phyloP scores from a whole-genome alignment of 768 basidiomycete genomes.

The Xerocomus potaroensis region DNA sequence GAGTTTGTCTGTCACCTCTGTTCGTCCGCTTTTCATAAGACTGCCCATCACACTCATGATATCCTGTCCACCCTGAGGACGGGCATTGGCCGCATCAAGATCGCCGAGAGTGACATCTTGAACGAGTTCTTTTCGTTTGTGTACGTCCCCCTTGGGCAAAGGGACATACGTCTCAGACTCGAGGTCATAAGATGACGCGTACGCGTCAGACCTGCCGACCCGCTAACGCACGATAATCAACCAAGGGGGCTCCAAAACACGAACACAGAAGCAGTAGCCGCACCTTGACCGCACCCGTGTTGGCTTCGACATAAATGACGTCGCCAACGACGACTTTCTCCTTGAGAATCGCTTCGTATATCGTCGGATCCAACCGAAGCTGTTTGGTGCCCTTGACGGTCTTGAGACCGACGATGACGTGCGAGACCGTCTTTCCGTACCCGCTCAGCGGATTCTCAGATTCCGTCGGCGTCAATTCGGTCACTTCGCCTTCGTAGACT shows the following conservation, averaged over 20 bases:
- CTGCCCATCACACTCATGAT: conserved; percentile 98
- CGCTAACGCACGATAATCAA: conserved; percentile 48
- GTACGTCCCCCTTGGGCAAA: conserved; percentile 93
- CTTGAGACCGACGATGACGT: conserved; percentile 94
- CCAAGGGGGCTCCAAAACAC: neutral
- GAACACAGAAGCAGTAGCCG: conserved; percentile 15
- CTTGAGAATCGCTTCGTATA: conserved; percentile 96
- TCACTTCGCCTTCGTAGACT: conserved; percentile 98
- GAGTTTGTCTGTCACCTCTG: conserved; percentile 96
- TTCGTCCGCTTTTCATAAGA: conserved; percentile 87
- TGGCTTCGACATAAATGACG: conserved; percentile 91
- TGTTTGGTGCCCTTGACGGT: conserved; percentile 93
- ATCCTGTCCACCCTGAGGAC: conserved; percentile 95
- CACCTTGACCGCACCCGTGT: conserved; percentile 94
- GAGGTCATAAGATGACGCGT: conserved; percentile 95
- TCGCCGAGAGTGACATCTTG: conserved; percentile 95
- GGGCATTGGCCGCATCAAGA: conserved; percentile 92
- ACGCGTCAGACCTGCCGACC: conserved; percentile 95
- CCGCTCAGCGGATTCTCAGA: conserved; percentile 96
- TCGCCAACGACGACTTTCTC: conserved; percentile 97
- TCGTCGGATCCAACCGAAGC: conserved; percentile 86
- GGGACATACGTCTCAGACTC: conserved; percentile 99
- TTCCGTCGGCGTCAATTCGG: conserved; percentile 93
- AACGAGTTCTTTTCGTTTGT: conserved; percentile 92
- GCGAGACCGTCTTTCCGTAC: conserved; percentile 98